Base-by-base conservation (phyloP, 169 alveolate genomes). In the Plasmodium gaboni region DNA sequence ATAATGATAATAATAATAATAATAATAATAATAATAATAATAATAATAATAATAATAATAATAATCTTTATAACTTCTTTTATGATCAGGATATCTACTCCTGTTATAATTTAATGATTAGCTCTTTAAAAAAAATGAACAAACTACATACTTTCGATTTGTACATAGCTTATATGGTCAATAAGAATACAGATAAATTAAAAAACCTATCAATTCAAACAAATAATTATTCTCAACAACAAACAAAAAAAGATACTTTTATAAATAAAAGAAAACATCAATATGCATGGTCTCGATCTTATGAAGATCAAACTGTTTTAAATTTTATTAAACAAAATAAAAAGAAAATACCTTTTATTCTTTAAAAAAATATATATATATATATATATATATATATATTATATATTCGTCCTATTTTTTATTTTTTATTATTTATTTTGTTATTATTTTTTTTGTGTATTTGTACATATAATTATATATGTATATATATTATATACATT, bases 271-370 rank as follows among this genome's bases (percentile, higher is more conserved):
- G 91, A 53, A 48, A 68, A 19, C 91, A 83, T 24, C 24, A 61
- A 7, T 83, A 83, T 61, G 19, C 91, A 38, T 83, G 91, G 91
- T 17, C 24, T 68, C 83, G 91, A 69, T 48, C 91, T n/a, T 46
- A 17, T 7, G 91, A 83, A 63, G 91, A 83, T 50, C 76, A 68
- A 67, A 22, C 10, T 63, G 24, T 69, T 61, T 12, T 83, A 17
- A 69, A 72, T 69, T 59, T 67, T 17, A 9, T 83, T 10, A 60
- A 44, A 19, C 55, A 48, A 46, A 83, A 83, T 22, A 60, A 63
- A 72, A 67, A 67, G 50, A 83, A 83, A 69, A 67, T 83, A 24
- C 91, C 91, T 1, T 83, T 68, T 42, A 83, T 48, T 10, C n/a
- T 83, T 67, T 83, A 73, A 73, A 59, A 17, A 13, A 59, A 8